phyloP scores from a whole-genome alignment of 2,329 filamentous ascomycete genomes.

The Aspergillus clavatus region DNA sequence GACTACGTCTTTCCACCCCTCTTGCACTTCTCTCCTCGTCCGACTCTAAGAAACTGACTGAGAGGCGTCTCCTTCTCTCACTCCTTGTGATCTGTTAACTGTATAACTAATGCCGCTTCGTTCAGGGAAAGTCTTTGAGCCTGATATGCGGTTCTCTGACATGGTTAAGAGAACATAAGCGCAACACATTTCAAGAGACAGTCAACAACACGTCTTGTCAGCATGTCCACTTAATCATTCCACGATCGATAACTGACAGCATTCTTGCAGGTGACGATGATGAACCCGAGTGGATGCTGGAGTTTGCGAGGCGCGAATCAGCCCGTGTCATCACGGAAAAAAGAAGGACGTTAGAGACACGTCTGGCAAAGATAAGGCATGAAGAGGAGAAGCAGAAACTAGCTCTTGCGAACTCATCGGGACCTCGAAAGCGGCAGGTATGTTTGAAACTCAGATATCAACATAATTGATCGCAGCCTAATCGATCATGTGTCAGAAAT shows the following conservation, averaged over 20 bases:
- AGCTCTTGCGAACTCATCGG: conserved; percentile 47
- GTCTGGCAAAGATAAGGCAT: conserved; percentile 58
- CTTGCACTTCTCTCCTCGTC: no score
- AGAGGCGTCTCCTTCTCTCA: no score
- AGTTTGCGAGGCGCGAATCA: conserved; percentile 67
- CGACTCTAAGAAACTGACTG: no score
- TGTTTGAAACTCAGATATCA: background rate
- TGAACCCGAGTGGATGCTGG: conserved; percentile 79
- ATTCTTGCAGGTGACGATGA: conserved; percentile 52
- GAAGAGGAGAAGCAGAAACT: conserved; percentile 58
- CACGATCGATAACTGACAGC: conserved; percentile 2
- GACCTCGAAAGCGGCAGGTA: conserved; percentile 45
- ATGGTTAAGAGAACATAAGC: conserved; percentile 82
- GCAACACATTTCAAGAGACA: conserved; percentile 53
- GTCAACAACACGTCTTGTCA: conserved; percentile 43
- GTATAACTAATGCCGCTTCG: background rate
- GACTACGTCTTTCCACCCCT: no score
- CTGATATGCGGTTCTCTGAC: conserved; percentile 84
- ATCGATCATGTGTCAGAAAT: conserved; percentile 22
- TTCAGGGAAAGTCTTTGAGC: conserved; percentile 80
- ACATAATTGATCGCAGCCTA: background rate
- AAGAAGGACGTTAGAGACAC: conserved; percentile 69
- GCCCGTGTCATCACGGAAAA: conserved; percentile 60
- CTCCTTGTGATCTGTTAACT: background rate
- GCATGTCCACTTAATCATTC: conserved; percentile 19